Percentiles rank a stretch among this genome's conserved stretches.
Evolutionary conservation across 768 basidiomycete genomes (phyloP).

Genomic region (Tylopilus vinaceipallidus): DNA sequence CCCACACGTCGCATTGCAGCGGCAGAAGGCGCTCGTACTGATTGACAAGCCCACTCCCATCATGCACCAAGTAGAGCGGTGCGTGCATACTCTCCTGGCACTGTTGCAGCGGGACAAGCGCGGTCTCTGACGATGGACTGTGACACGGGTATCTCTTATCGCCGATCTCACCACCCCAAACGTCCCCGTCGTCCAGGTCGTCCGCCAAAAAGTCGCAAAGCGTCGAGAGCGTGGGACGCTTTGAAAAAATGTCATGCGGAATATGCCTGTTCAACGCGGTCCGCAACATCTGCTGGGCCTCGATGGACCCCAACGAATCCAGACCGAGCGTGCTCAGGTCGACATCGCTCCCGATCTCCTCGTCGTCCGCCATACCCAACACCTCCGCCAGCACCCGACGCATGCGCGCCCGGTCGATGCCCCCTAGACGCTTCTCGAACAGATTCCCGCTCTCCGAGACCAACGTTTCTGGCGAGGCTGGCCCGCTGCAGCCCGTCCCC

Average conservation of each 20-base stretch:
- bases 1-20: slow-evolving; percentile 57
- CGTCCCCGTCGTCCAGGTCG: background rate
- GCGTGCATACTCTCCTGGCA: slow-evolving; percentile 14
- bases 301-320: slow-evolving; percentile 65
- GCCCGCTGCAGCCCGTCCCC: slow-evolving; percentile 12
- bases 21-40: slow-evolving; percentile 48
- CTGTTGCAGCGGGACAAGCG: slow-evolving; percentile 39
- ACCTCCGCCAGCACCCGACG: slow-evolving; percentile 43
- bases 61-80: slow-evolving; percentile 68
- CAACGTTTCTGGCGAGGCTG: slow-evolving; percentile 40
- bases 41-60: slow-evolving; percentile 62
- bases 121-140: slow-evolving; percentile 25
- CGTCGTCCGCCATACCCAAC: slow-evolving; percentile 34
- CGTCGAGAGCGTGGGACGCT: slow-evolving; percentile 36
- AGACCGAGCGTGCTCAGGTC: slow-evolving; percentile 54
- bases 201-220: slow-evolving; percentile 16
- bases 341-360: slow-evolving; percentile 42
- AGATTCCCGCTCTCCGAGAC: slow-evolving; percentile 30
- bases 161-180: background rate
- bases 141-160: background rate
- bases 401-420: slow-evolving; percentile 22
- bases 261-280: slow-evolving; percentile 41
- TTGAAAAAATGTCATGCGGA: slow-evolving; percentile 43
- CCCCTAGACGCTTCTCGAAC: background rate
- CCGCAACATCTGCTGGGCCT: slow-evolving; percentile 49